Evolutionary conservation across 2,329 filamentous ascomycete genomes (phyloP).

Genomic region (Neoarthrinium moseri): DNA sequence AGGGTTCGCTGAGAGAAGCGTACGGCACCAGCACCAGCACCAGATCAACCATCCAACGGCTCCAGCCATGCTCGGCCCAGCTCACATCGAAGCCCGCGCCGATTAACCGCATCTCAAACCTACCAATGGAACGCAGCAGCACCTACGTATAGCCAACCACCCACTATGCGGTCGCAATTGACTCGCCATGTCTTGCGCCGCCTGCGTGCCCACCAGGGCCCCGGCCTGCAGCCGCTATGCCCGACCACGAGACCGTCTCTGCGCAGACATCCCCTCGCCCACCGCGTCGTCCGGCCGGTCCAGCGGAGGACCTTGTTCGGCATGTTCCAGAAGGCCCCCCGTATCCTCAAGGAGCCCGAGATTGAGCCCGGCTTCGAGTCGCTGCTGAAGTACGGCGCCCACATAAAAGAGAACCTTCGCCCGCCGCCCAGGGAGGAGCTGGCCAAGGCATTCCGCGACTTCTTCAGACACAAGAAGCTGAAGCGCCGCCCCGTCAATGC

Average conservation of each 20-base stretch:
- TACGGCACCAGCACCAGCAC: too few species aligned
- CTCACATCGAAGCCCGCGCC: constrained; percentile 6
- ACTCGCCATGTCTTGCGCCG: constrained; percentile 39
- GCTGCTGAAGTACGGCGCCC: constrained; percentile 67
- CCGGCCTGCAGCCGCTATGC: constrained; percentile 13
- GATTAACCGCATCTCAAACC: constrained; percentile 6
- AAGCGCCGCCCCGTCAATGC: constrained; percentile 55
- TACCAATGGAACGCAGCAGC: constrained; percentile 23
- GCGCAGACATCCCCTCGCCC: constrained; percentile 28
- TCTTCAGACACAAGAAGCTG: constrained; percentile 58
- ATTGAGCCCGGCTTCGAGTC: constrained; percentile 70
- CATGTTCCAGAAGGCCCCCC: constrained; percentile 59
- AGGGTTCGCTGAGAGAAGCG: too few species aligned
- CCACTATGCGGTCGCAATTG: constrained; percentile 34
- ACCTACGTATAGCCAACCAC: constrained; percentile 22
- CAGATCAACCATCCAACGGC: too few species aligned
- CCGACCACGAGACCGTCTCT: constrained; percentile 20
- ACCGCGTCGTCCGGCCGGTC: constrained; percentile 20
- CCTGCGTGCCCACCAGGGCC: constrained; percentile 23
- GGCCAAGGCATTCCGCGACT: constrained; percentile 59
- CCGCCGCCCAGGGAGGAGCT: constrained; percentile 65
- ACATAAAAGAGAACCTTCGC: constrained; percentile 61
- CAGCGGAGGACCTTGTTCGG: constrained; percentile 61
- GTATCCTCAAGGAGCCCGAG: constrained; percentile 59
- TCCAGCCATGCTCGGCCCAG: constrained; percentile 28